These are phyloP conservation scores for Trichosanthes truncata DNA, from an alignment of 306 rosid genomes.

Conservation along the genomic window DNA sequence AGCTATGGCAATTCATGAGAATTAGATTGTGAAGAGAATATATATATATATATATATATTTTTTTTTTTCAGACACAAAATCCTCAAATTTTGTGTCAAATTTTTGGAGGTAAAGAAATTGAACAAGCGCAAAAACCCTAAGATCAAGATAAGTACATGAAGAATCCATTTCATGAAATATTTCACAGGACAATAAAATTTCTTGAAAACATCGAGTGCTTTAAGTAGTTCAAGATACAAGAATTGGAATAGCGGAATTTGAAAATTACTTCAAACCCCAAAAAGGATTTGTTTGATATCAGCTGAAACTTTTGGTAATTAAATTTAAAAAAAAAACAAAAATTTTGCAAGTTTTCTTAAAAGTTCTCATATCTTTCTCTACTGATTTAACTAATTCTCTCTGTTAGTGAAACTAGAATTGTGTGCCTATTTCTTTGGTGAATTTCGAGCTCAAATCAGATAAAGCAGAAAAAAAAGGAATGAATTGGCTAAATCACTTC, in stretches of 20 bases:
- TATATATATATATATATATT: not conserved
- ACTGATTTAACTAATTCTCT: not conserved
- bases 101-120: not conserved
- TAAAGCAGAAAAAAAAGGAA: constrained; percentile 1
- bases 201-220: not conserved
- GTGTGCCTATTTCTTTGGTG: not conserved
- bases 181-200: not conserved
- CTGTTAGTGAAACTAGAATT: not conserved
- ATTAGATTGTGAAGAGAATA: not conserved
- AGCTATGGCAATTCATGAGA: not conserved
- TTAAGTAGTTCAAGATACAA: not conserved
- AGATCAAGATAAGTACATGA: not conserved
- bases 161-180: not conserved
- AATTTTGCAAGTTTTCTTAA: not conserved
- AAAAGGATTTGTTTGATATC: not conserved
- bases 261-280: not conserved
- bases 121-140: not conserved
- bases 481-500: not conserved
- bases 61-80: not conserved
- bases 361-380: not conserved
- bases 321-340: not conserved
- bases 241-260: not conserved
- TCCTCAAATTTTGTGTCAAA: not conserved
- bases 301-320: not conserved
- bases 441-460: not conserved